These are phyloP conservation scores for Vigna mungo DNA, from an alignment of 306 rosid genomes.

Conservation along the genomic window DNA sequence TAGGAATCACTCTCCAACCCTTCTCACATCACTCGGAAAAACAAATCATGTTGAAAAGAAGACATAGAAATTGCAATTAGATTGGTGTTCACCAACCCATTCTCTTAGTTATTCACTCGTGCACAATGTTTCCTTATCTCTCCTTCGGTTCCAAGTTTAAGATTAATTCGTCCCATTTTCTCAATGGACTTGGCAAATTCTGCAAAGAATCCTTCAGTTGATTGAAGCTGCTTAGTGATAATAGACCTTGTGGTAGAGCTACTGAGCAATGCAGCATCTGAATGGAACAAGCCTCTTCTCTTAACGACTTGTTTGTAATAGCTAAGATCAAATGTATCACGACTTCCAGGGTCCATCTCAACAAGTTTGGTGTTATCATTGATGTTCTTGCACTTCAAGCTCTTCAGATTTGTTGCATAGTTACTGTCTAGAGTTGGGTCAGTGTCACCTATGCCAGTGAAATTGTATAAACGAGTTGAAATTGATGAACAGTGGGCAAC, in stretches of 20 bases:
- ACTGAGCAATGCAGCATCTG: constrained; percentile 69
- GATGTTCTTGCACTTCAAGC: constrained; percentile 59
- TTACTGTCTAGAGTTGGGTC: constrained; percentile 74
- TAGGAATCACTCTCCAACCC: neutral
- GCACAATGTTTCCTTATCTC: constrained; percentile 81
- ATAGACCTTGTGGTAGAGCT: constrained; percentile 54
- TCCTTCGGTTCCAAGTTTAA: constrained; percentile 68
- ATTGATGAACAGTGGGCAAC: constrained; percentile 70
- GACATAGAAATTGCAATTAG: neutral
- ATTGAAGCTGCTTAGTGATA: constrained; percentile 52
- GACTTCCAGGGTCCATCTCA: constrained; percentile 95
- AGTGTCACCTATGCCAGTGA: constrained; percentile 69
- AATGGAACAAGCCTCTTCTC: constrained; percentile 73
- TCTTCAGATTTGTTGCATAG: constrained; percentile 72
- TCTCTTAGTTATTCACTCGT: constrained; percentile 47
- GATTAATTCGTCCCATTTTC: constrained; percentile 70
- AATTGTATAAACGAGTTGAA: constrained; percentile 67
- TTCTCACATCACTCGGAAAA: constrained; percentile 22
- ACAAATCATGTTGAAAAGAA: neutral
- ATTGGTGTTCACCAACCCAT: neutral
- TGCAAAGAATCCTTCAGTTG: constrained; percentile 52
- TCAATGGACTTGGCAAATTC: constrained; percentile 75
- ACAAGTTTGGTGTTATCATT: constrained; percentile 55
- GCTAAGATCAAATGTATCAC: constrained; percentile 71
- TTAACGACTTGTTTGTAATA: constrained; percentile 63